phyloP scores from a whole-genome alignment of 441 rosid genomes.

The Eutrema salsugineum region DNA sequence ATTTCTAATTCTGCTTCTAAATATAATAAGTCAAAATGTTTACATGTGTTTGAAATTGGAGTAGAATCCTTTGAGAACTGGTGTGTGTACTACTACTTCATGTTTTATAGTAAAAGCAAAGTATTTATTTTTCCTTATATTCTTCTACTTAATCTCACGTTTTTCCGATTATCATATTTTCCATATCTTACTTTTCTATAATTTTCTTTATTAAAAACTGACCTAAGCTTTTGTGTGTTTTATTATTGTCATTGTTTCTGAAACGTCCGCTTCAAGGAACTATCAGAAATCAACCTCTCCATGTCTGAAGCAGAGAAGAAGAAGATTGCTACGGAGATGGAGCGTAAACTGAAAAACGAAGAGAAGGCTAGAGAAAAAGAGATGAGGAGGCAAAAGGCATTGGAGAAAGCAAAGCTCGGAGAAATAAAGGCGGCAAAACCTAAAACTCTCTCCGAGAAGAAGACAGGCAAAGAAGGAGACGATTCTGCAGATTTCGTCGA shows the following conservation, averaged over 20 bases:
- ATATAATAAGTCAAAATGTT: not conserved
- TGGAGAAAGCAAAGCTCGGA: slow-evolving; percentile 67
- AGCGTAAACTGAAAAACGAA: not conserved
- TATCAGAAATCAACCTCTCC: too few relatives aligned
- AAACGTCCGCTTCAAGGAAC: too few relatives aligned
- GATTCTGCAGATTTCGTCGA: slow-evolving; percentile 44
- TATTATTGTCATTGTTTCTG: too few relatives aligned
- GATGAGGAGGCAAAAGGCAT: slow-evolving; percentile 76
- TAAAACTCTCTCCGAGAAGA: slow-evolving; percentile 32
- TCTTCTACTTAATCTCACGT: too few relatives aligned
- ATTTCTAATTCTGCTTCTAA: slow-evolving; percentile 34
- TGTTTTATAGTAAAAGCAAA: not conserved
- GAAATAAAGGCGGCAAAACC: slow-evolving; percentile 43
- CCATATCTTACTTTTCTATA: too few relatives aligned
- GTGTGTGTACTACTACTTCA: not conserved
- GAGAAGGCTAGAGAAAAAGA: slow-evolving; percentile 78
- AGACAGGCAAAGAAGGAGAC: slow-evolving; percentile 45
- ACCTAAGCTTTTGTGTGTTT: too few relatives aligned
- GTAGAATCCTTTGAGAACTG: too few relatives aligned
- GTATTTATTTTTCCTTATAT: too few relatives aligned
- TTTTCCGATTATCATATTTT: too few relatives aligned
- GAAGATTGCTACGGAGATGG: not conserved
- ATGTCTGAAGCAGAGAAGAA: not conserved
- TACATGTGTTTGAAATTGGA: not conserved
- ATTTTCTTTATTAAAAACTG: too few relatives aligned